Evolutionary conservation across 495 filamentous ascomycete genomes (phyloP).

Genomic region (Clohesyomyces aquaticus): DNA sequence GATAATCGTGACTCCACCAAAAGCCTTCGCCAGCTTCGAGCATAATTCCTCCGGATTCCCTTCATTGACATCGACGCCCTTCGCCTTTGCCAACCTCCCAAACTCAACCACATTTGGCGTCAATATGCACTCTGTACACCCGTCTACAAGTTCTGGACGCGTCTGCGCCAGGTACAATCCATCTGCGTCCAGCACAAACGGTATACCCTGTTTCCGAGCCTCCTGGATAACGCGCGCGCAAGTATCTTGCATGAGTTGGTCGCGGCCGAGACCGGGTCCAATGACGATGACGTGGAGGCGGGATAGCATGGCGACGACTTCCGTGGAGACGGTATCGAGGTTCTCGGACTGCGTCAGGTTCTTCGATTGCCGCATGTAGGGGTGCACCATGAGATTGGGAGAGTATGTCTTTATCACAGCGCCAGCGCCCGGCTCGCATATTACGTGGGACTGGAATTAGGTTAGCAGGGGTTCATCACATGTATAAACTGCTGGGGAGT

Average conservation of each 20-base stretch:
- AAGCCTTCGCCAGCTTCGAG: slow-evolving; percentile 69
- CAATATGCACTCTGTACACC: slow-evolving; percentile 82
- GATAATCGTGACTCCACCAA: slow-evolving; percentile 87
- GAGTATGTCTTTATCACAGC: slow-evolving; percentile 95
- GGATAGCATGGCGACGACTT: slow-evolving; percentile 77
- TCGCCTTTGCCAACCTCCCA: slow-evolving; percentile 70
- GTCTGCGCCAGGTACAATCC: slow-evolving; percentile 77
- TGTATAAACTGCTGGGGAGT: background rate
- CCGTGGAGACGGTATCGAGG: slow-evolving; percentile 60
- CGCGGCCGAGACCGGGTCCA: slow-evolving; percentile 88
- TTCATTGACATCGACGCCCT: slow-evolving; percentile 63
- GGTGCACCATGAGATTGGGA: slow-evolving; percentile 98
- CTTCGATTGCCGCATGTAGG: slow-evolving; percentile 80
- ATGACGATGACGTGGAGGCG: slow-evolving; percentile 92
- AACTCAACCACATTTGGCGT: slow-evolving; percentile 97
- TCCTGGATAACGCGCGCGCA: slow-evolving; percentile 78
- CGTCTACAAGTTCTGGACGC: slow-evolving; percentile 74
- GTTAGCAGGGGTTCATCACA: background rate
- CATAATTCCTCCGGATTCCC: slow-evolving; percentile 63
- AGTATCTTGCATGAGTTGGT: slow-evolving; percentile 86
- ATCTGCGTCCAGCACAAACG: slow-evolving; percentile 91
- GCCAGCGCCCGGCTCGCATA: slow-evolving; percentile 86
- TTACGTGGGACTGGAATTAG: slow-evolving; percentile 78
- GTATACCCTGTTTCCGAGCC: slow-evolving; percentile 71
- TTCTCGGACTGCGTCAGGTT: slow-evolving; percentile 50